These are phyloP conservation scores for Aureobasidium subglaciale DNA, from an alignment of 2,329 filamentous ascomycete genomes.

Conservation along the genomic window DNA sequence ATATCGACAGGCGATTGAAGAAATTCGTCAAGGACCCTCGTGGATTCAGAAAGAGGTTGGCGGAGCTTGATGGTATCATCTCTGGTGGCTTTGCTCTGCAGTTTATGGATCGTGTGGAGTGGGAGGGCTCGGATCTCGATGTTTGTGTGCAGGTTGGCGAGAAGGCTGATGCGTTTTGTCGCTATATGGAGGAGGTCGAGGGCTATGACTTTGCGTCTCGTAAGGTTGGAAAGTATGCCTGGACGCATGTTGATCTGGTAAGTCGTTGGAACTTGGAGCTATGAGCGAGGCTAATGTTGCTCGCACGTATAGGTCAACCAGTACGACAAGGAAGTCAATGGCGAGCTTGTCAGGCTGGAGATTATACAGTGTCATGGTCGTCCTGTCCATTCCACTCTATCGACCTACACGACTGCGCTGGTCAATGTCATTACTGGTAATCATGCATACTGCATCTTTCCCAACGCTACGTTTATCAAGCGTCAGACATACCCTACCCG, in stretches of 20 bases:
- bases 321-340: conserved; percentile 8
- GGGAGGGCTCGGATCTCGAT: conserved; percentile 7
- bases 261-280: not conserved
- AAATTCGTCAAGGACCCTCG: not conserved
- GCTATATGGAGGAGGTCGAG: conserved; percentile 10
- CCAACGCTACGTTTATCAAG: conserved; percentile 2
- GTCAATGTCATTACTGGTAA: conserved; percentile 4
- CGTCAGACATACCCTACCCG: not conserved
- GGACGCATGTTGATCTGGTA: conserved; percentile 8
- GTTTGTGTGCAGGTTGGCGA: not conserved
- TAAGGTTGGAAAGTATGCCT: conserved; percentile 5
- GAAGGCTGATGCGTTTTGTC: not conserved
- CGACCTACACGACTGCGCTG: conserved; percentile 12
- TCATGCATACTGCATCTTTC: conserved; percentile 6
- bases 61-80: conserved; percentile 6
- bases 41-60: not conserved
- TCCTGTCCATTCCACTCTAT: conserved; percentile 3
- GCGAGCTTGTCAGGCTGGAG: conserved; percentile 1
- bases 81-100: conserved; percentile 12
- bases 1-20: not conserved
- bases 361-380: not conserved
- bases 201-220: conserved; percentile 8
- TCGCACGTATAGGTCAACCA: conserved; percentile 2
- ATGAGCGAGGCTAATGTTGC: not conserved
- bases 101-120: not conserved